Base-by-base conservation (phyloP, 257 asterid genomes). In the Plectranthus barbatus region DNA sequence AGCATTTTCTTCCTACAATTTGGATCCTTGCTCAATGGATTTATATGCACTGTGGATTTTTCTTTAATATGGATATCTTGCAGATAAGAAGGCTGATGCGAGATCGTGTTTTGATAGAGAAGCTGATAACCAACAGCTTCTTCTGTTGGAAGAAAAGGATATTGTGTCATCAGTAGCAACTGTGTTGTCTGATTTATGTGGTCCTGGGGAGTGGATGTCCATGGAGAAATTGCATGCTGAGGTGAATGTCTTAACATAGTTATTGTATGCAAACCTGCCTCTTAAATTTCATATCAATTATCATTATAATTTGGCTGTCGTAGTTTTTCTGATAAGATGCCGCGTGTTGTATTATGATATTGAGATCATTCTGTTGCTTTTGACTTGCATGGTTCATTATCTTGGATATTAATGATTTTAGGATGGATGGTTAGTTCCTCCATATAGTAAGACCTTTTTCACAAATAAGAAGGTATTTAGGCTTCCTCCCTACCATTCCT, bases 141-240 rank as follows among this genome's bases (percentile, higher is more conserved):
- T 85, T 73, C 93, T 62, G 78, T 74, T 83, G 56, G 97, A 92
- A 56, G 98, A 92, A 75, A 84, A 82, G 77, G 97, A 92, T 60
- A 95, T 89, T 29, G 97, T 92, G 46, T 84, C 96, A 56, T 88
- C 95, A 40, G 97, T 92, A 36, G 98, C 97, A 6, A 86, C 81
- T 7, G 86, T 89, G 64, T 77, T 92, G 51, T 92, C 97, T 48
- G 97, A 89, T 76, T 77, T 83, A 57, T 92, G 97, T 42, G 97
- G 98, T 54, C 98, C 95, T 26, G 98, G 97, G 57, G 98, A 92
- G 19, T 92, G 95, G 95, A 89, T 92, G 98, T 76, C 93, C 6
- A 84, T 89, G 95, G 95, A 88, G 77, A 86, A 81, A 55, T 96
- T 92, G 64, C 98, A 92, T 60, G 47, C 84, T 10, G 89, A 88